A percentile compares a stretch with the other conserved stretches of the same genome.
These are phyloP conservation scores for Rhodotorula sp. DNA, from an alignment of 1,284 basidiomycete genomes.

Conservation along the genomic window DNA sequence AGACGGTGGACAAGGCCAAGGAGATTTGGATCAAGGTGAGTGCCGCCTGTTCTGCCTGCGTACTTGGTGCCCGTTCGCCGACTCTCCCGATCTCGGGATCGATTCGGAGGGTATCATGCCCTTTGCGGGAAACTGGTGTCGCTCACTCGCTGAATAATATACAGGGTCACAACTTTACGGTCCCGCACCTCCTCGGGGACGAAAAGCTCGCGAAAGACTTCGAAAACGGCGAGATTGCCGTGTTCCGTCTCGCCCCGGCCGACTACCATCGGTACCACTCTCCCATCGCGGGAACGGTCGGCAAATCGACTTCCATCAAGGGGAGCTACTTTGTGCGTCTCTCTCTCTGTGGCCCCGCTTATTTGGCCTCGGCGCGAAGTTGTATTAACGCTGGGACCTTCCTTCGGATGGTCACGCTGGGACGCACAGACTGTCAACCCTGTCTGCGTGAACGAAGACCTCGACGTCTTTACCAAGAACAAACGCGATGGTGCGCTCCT, in stretches of 20 bases:
- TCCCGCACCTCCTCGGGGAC: constrained; percentile 62
- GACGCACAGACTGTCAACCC: constrained; percentile 62
- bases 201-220: constrained; percentile 51
- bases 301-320: constrained; percentile 54
- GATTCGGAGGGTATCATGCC: too few relatives aligned
- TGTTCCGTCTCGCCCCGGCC: constrained; percentile 63
- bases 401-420: not conserved
- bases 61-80: too few relatives aligned
- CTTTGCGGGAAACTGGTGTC: not conserved
- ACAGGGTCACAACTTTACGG: constrained; percentile 70
- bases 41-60: not conserved
- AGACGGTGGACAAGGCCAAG: constrained; percentile 66
- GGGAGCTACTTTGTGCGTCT: constrained; percentile 47
- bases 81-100: too few relatives aligned
- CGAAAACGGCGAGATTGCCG: constrained; percentile 58
- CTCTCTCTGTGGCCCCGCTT: constrained; percentile 18
- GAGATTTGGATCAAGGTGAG: constrained; percentile 59
- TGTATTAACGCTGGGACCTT: not conserved
- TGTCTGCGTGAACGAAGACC: constrained; percentile 70
- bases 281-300: constrained; percentile 63
- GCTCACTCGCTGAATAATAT: constrained; percentile 50
- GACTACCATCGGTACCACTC: constrained; percentile 86
- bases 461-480: constrained; percentile 74
- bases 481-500: constrained; percentile 47
- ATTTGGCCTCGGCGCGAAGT: not conserved